Base-by-base conservation (phyloP, 805 yeast species). In the Cyberlindnera euphorbiiphila region DNA sequence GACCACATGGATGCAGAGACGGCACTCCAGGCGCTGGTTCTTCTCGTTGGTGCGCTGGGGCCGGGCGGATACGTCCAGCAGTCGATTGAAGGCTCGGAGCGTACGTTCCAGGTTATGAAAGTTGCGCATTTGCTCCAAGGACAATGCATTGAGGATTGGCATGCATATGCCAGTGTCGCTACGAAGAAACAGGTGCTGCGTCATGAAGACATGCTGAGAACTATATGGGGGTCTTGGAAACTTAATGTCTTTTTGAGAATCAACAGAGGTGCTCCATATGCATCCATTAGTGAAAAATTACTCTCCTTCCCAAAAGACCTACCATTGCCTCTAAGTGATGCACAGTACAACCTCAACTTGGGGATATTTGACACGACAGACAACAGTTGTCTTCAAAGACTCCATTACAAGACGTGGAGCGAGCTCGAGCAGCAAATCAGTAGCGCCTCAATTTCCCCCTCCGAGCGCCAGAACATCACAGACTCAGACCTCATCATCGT, bases 171-270 rank as follows among this genome's bases (percentile, higher is more conserved):
- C 3, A 43, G 37, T 6, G 39, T 50, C 13, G 53, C 59, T 3
- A 58, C 67, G 2, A 57, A 55, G 39, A 52, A 55, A 28, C 69
- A 65, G 39, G 43, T 62, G 3, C 34, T 58, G 8, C 59, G 57
- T 23, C 54, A 67, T 29, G 69, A 66, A 37, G 50, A 55, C 32
- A 37, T 55, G 25, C 36, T 62, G 8, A 48, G 71, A 41, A 45
- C 60, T 4, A 42, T 66, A 10, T 68, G 72, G 72, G 57, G 59
- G 5, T 54, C 60, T 6, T 68, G 65, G 64, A 61, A 59, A 39
- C 45, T 60, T 33, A 58, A 60, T 36, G 58, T 56, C 10, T 61
- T 54, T 37, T 39, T 62, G 18, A 53, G 69, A 42, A 38, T 62
- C 18, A 56, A 58, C 45, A 49, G 57, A 43, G 70, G 69, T 1